These are phyloP conservation scores for Thermothelomyces thermophilus DNA, from an alignment of 2,329 filamentous ascomycete genomes.

Conservation along the genomic window DNA sequence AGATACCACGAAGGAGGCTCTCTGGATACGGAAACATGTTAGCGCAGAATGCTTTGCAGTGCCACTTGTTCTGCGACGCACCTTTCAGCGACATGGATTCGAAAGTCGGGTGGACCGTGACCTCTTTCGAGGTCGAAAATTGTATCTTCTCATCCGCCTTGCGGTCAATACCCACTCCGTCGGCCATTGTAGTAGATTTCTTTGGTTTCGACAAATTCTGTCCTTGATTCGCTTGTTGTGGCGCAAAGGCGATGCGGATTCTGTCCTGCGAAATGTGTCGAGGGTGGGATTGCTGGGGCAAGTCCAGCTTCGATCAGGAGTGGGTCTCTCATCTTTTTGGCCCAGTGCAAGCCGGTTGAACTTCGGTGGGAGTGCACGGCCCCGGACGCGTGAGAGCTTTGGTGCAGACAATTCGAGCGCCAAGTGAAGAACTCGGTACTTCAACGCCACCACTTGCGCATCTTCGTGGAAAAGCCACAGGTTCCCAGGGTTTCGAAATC, in stretches of 20 bases:
- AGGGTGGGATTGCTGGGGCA: conserved; percentile 2
- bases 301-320: conserved; percentile 1
- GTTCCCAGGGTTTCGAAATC: neutral
- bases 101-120: conserved; percentile 88
- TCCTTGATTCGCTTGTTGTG: neutral
- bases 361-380: conserved; percentile 4
- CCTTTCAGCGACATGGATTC: conserved; percentile 94
- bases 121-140: conserved; percentile 96
- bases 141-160: conserved; percentile 95
- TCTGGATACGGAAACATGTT: conserved; percentile 41
- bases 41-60: neutral
- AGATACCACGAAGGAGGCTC: conserved; percentile 92
- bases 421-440: neutral
- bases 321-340: neutral
- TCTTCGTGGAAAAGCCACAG: neutral
- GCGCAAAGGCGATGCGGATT: neutral
- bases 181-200: conserved; percentile 64
- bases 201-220: neutral
- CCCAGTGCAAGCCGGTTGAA: conserved; percentile 8
- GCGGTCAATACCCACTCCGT: conserved; percentile 71
- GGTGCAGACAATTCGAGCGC: conserved; percentile 1
- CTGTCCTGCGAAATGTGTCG: neutral
- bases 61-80: conserved; percentile 28
- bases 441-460: neutral
- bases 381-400: neutral